A percentile compares a stretch with the other conserved stretches of the same genome.
Evolutionary conservation across 768 basidiomycete genomes (phyloP).

Genomic region (Lanmaoa pseudosensibilis): DNA sequence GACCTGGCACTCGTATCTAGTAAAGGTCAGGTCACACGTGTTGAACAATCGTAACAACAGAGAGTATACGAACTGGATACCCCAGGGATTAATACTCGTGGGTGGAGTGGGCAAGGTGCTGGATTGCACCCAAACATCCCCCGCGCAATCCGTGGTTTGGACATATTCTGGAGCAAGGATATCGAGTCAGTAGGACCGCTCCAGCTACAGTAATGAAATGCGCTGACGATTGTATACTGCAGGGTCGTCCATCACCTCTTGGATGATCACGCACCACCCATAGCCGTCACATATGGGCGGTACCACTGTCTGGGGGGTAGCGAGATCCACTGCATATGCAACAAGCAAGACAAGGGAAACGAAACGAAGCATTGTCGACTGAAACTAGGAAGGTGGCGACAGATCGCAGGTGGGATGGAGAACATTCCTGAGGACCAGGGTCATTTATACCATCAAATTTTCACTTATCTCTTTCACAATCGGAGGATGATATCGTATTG

Average conservation of each 20-base stretch:
- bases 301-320: background rate
- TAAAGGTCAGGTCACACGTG: too few species aligned
- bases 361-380: conserved; percentile 1
- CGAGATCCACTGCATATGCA: background rate
- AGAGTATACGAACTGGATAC: background rate
- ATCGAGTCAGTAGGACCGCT: background rate
- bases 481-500: background rate
- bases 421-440: background rate
- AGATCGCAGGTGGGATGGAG: background rate
- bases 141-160: conserved; percentile 4
- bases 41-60: too few species aligned
- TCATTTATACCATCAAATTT: conserved; percentile 14
- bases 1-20: too few species aligned
- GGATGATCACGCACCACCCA: conserved; percentile 18
- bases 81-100: conserved; percentile 5
- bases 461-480: background rate
- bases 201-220: background rate
- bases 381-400: background rate
- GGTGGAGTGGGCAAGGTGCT: conserved; percentile 21
- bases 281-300: conserved; percentile 11
- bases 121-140: conserved; percentile 18
- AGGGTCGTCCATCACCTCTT: background rate
- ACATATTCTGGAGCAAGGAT: conserved; percentile 11
- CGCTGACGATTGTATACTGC: conserved; percentile 19
- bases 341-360: background rate